These are phyloP conservation scores for Cercophora samala DNA, from an alignment of 495 filamentous ascomycete genomes.

Conservation along the genomic window DNA sequence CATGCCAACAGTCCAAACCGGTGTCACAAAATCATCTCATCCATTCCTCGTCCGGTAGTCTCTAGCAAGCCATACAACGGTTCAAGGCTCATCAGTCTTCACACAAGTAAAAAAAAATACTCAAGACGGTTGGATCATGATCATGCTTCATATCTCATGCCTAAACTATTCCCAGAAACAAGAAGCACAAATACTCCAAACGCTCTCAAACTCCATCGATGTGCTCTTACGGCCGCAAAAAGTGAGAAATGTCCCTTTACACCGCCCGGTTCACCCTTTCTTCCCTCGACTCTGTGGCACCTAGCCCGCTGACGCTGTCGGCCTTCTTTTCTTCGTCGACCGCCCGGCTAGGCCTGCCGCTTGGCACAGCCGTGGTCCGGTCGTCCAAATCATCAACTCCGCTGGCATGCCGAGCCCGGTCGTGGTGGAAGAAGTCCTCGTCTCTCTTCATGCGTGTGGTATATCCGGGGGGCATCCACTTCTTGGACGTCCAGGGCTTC, in stretches of 20 bases:
- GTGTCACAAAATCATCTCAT: background rate
- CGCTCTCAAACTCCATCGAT: background rate
- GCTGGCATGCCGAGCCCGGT: background rate
- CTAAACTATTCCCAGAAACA: background rate
- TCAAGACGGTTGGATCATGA: background rate
- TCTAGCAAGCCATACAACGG: too few species aligned
- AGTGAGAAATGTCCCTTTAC: background rate
- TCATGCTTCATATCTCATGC: background rate
- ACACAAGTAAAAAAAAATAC: background rate
- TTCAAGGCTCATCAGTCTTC: background rate
- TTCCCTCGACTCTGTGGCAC: constrained; percentile 4
- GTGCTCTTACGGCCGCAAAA: background rate
- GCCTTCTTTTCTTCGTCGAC: constrained; percentile 18
- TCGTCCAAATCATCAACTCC: constrained; percentile 14
- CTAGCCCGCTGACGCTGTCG: background rate
- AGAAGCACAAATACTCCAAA: background rate
- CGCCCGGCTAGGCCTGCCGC: constrained; percentile 19
- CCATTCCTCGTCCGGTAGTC: background rate
- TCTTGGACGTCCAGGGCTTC: constrained; percentile 61
- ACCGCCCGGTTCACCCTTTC: constrained; percentile 13
- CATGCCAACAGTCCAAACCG: background rate
- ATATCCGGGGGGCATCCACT: constrained; percentile 55
- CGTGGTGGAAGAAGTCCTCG: constrained; percentile 19
- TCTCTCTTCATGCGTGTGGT: constrained; percentile 30
- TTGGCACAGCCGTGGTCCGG: constrained; percentile 17